A percentile compares a stretch with the other conserved stretches of the same genome.
These are phyloP conservation scores for Termitomyces sp. DNA, from an alignment of 1,284 basidiomycete species.

Conservation along the genomic window DNA sequence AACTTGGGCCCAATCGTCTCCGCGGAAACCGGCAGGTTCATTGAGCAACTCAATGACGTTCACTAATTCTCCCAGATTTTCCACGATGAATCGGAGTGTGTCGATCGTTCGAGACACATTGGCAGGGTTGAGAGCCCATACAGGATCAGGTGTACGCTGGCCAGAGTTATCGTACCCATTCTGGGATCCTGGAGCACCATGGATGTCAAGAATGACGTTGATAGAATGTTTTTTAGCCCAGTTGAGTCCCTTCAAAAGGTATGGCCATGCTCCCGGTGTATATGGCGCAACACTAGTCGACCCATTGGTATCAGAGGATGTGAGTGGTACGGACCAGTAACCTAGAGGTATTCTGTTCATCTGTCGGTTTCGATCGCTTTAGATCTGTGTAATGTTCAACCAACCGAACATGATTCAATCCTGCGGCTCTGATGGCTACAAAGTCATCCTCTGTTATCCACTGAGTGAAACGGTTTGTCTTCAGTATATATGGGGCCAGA, in stretches of 20 bases:
- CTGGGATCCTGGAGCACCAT: slow-evolving; percentile 66
- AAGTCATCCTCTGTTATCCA: slow-evolving; percentile 77
- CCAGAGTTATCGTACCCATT: slow-evolving; percentile 86
- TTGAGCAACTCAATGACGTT: slow-evolving; percentile 63
- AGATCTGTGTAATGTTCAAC: slow-evolving; percentile 11
- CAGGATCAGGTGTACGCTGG: slow-evolving; percentile 54
- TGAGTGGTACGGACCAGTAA: slow-evolving; percentile 71
- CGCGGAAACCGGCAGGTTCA: slow-evolving; percentile 53
- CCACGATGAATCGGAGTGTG: slow-evolving; percentile 53
- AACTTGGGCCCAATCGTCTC: slow-evolving; percentile 35
- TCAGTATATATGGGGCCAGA: neutral
- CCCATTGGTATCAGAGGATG: slow-evolving; percentile 45
- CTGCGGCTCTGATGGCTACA: slow-evolving; percentile 57
- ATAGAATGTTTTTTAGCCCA: slow-evolving; percentile 59
- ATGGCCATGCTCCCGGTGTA: slow-evolving; percentile 63
- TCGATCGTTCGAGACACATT: slow-evolving; percentile 65
- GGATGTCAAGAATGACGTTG: slow-evolving; percentile 67
- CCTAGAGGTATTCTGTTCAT: slow-evolving; percentile 59
- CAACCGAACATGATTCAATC: slow-evolving; percentile 73
- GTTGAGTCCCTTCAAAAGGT: slow-evolving; percentile 57
- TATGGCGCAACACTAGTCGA: slow-evolving; percentile 52
- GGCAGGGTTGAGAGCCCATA: slow-evolving; percentile 55
- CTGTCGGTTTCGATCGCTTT: neutral
- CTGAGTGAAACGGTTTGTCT: slow-evolving; percentile 15
- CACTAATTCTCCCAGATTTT: slow-evolving; percentile 50